A percentile compares a stretch with the other conserved stretches of the same genome.
These are phyloP conservation scores for Rhynchosporium secalis DNA, from an alignment of 2,329 filamentous ascomycete species.

Conservation along the genomic window DNA sequence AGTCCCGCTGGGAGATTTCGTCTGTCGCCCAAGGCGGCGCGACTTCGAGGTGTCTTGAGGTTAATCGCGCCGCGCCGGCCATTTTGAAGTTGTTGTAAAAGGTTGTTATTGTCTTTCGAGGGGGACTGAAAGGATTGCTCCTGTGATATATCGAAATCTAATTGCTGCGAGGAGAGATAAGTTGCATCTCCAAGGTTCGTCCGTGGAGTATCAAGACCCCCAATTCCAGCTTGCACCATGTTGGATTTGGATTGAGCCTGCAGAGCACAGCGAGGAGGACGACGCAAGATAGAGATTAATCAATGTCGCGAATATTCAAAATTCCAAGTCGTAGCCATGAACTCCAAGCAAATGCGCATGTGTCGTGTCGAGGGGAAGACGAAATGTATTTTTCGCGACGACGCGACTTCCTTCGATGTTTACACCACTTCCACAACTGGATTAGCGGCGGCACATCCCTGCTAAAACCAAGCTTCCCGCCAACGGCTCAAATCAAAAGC, in stretches of 20 bases:
- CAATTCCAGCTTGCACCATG: conserved; percentile 66
- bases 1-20: conserved; percentile 65
- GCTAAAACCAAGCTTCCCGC: conserved; percentile 14
- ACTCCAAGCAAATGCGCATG: conserved; percentile 35
- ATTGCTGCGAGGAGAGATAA: conserved; percentile 63
- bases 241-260: conserved; percentile 36
- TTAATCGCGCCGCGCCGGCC: conserved; percentile 55
- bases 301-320: conserved; percentile 30
- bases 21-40: conserved; percentile 69
- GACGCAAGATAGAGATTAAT: conserved; percentile 25
- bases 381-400: conserved; percentile 8
- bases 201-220: conserved; percentile 78
- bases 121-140: conserved; percentile 86
- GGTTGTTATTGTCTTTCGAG: conserved; percentile 70
- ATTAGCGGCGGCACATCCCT: conserved; percentile 19
- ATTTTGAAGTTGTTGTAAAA: conserved; percentile 74
- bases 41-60: conserved; percentile 70
- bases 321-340: conserved; percentile 33
- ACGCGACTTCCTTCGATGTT: conserved; percentile 34
- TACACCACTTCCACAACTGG: conserved; percentile 25
- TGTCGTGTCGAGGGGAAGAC: conserved; percentile 15
- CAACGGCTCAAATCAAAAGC: conserved; percentile 7
- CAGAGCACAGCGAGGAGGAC: conserved; percentile 24
- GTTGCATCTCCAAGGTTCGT: conserved; percentile 84
- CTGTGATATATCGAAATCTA: conserved; percentile 81